Evolutionary conservation across 257 asterid species (phyloP), one percentile per base, ranked within the genome.

Genomic region (Solanum peruvianum): DNA sequence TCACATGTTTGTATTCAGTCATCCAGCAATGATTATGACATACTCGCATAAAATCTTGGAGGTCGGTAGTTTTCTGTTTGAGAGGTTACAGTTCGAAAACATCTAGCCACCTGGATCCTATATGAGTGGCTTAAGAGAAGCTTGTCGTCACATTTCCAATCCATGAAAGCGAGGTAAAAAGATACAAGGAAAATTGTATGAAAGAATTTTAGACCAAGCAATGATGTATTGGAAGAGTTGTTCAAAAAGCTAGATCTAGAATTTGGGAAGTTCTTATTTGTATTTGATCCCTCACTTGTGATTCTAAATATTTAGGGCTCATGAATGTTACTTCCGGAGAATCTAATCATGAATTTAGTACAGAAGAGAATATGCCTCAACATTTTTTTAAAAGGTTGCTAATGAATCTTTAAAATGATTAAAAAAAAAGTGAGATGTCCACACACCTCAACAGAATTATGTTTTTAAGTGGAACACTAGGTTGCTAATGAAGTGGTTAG

Each of bases 61-160:
- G 90, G 76, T 83, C 23, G 92, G 71, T 89, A 93, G 78, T 95
- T 93, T 90, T 94, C 94, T 45, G 98, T 93, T 45, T 98, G 96
- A 64, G 98, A 94, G 89, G 98, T 98, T 84, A 95, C 98, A 9
- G 91, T 88, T 49, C 90, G 94, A 81, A 92, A 95, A 87, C 92
- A 92, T 87, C 96, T 98, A n/a, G 98, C 98, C 87, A 95, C 98
- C 87, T 31, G 98, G 98, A 67, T 98, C 98, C 84, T 95, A 92
- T 83, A 94, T 94, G 86, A 95, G 98, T 82, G 98, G 98, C 80
- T 91, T 95, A 86, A 91, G 98, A 89, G 98, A 95, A 92, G 97
- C 98, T 87, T 92, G 94, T 58, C 87, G 94, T 58, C 87, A 89
- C 35, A 95, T 95, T 35, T 93, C 82, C 91, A 83, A 88, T 90